These are phyloP conservation scores for Naganishia vaughanmartiniae DNA, from an alignment of 768 basidiomycete genomes.

Conservation along the genomic window DNA sequence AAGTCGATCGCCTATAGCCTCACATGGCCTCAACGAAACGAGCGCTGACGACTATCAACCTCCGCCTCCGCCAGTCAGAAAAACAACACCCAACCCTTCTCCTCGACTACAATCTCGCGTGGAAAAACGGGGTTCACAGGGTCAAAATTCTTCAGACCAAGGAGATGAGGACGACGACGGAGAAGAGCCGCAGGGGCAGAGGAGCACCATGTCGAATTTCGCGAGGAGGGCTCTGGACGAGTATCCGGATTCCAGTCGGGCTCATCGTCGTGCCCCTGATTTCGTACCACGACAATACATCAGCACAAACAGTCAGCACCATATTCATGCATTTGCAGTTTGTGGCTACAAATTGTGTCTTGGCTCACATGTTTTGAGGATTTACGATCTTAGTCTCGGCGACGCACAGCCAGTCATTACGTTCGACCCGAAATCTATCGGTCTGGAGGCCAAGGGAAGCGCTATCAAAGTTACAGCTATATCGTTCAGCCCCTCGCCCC, in stretches of 20 bases:
- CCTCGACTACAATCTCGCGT: slow-evolving; percentile 33
- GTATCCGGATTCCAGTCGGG: slow-evolving; percentile 54
- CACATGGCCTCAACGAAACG: background rate
- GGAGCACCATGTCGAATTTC: slow-evolving; percentile 20
- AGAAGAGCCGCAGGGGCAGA: slow-evolving; percentile 30
- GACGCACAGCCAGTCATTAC: slow-evolving; percentile 36
- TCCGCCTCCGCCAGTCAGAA: slow-evolving; percentile 43
- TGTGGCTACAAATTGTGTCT: slow-evolving; percentile 51
- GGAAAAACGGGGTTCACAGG: slow-evolving; percentile 28
- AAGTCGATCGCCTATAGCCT: background rate
- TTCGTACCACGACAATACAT: slow-evolving; percentile 48
- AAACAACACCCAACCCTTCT: slow-evolving; percentile 21
- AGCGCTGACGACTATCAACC: slow-evolving; percentile 22
- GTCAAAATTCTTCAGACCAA: slow-evolving; percentile 40
- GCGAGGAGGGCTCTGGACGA: slow-evolving; percentile 50
- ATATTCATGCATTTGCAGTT: slow-evolving; percentile 50
- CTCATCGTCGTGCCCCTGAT: slow-evolving; percentile 53
- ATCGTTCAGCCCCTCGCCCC: slow-evolving; percentile 65
- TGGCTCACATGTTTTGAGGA: slow-evolving; percentile 47
- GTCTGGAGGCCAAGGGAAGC: slow-evolving; percentile 58
- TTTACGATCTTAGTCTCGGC: slow-evolving; percentile 50
- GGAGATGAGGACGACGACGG: slow-evolving; percentile 44
- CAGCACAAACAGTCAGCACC: slow-evolving; percentile 30
- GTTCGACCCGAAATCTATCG: slow-evolving; percentile 66
- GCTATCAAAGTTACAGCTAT: slow-evolving; percentile 71